Evolutionary conservation across 768 basidiomycete species (phyloP), one percentile per base, ranked within the genome.

Genomic region (Gloeopeniophorella convolvens): DNA sequence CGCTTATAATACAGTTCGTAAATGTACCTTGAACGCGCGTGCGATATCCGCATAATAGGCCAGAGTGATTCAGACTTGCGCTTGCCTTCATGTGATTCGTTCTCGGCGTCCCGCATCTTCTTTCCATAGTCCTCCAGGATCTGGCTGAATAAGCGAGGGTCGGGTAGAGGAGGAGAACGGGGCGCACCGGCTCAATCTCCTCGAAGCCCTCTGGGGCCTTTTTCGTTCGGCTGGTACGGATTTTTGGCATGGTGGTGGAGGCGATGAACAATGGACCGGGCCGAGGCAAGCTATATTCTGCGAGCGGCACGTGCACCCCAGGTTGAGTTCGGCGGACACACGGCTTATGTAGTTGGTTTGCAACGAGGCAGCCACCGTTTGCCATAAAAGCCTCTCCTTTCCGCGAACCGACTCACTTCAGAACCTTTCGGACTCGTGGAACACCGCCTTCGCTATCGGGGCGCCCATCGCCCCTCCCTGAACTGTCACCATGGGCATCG

Each of bases 51-150:
- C 93, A 98, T 98, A 54, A 99, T 96, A 35, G 95, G 92, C 95
- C 96, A 94, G 32, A 92, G 67, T 5, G 87, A 87, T 70, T 93
- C 91, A 21, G 85, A 80, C 68, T 88, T 92, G 65, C 93, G 89
- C 67, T 99, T 98, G 56, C 96, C 96, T 66, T 99, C 96, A 66
- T 99, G 96, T 2, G 85, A 83, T 70, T 99, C 96, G 63, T 94
- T 96, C 75, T 99, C 96, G 1, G 89, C 96, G 68, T 99, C 96
- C 47, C 96, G 76, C 96, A 99, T 99, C 74, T 96, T 98, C 74
- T 92, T 90, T 36, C 90, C 89, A 66, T 98, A 99, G 70, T 98
- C 96, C 59, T 98, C 96, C 58, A 98, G 85, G 60, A 97, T 85
- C 87, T 95, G 34, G 13, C 15, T 8, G 12, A 10, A 37, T 57